Evolutionary conservation across 108 stramenopile species (phyloP).

Genomic region (Conticribra guillardii): DNA sequence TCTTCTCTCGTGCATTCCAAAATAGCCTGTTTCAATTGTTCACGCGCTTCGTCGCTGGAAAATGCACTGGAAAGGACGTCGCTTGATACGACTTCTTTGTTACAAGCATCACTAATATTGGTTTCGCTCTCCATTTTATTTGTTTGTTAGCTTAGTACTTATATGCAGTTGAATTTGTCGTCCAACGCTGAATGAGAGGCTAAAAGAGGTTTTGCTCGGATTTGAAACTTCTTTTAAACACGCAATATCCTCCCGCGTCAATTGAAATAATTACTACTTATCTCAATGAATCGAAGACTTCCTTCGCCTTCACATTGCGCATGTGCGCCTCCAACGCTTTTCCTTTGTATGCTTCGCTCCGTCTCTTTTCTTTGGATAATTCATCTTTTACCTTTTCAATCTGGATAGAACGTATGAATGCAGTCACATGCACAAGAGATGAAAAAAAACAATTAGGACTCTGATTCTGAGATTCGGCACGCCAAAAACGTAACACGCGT

Average conservation of each 20-base stretch:
- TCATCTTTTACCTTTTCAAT: conserved; percentile 13
- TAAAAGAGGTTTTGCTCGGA: no score
- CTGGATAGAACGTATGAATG: not conserved
- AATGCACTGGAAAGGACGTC: no score
- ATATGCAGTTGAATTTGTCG: no score
- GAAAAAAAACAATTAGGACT: not conserved
- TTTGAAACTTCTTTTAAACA: no score
- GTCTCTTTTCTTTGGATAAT: conserved; percentile 36
- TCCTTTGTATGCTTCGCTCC: conserved; percentile 32
- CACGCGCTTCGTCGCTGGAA: not conserved
- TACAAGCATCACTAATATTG: no score
- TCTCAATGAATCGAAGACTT: conserved; percentile 28
- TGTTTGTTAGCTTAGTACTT: no score
- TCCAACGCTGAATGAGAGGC: no score
- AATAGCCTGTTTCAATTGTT: conserved; percentile 2
- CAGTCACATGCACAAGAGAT: not conserved
- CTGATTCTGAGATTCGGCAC: not conserved
- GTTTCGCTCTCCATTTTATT: no score
- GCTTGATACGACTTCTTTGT: no score
- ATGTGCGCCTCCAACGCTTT: conserved; percentile 42
- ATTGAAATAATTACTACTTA: no score
- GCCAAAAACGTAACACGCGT: not conserved
- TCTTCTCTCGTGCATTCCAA: conserved; percentile 11
- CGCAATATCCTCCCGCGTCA: no score
- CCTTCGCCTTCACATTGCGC: conserved; percentile 29